phyloP scores from a whole-genome alignment of 2,329 filamentous ascomycete genomes.

The Colletotrichum graminicola region DNA sequence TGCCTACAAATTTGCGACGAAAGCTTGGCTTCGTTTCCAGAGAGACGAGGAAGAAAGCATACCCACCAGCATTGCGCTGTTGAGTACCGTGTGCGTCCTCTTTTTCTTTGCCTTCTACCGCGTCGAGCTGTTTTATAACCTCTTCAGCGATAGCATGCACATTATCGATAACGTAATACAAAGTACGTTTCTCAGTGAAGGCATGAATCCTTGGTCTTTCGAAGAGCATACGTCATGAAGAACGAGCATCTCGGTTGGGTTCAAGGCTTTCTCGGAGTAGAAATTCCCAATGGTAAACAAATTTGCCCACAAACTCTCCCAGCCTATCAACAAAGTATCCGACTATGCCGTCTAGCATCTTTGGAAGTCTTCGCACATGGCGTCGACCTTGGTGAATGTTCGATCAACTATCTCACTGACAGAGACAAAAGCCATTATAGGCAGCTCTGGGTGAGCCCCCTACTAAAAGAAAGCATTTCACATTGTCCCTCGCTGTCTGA shows the following conservation, averaged over 20 bases:
- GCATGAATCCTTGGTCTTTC: not conserved
- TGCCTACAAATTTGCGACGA: not conserved
- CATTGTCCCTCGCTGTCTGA: not conserved
- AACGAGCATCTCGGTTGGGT: conserved; percentile 18
- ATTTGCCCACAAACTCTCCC: accelerated
- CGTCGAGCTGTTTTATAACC: not conserved
- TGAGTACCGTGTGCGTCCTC: not conserved
- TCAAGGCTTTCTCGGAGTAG: conserved; percentile 13
- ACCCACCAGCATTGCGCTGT: not conserved
- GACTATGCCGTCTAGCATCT: not conserved
- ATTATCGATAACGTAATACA: no score
- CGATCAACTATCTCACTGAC: not conserved
- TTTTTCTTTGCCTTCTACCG: not conserved
- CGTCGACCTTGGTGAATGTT: not conserved
- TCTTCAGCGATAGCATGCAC: not conserved
- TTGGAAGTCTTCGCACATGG: not conserved
- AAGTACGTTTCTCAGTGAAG: not conserved
- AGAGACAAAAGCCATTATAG: not conserved
- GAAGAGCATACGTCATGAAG: not conserved
- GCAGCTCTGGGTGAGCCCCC: conserved; percentile 4
- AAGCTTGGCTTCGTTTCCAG: conserved; percentile 1
- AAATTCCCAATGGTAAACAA: not conserved
- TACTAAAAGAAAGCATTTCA: not conserved
- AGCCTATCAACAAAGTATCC: not conserved
- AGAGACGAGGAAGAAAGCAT: not conserved